A percentile compares a stretch with the other conserved stretches of the same genome.
These are phyloP conservation scores for Senecio squalidus DNA, from an alignment of 140 eudicot genomes.

Conservation along the genomic window DNA sequence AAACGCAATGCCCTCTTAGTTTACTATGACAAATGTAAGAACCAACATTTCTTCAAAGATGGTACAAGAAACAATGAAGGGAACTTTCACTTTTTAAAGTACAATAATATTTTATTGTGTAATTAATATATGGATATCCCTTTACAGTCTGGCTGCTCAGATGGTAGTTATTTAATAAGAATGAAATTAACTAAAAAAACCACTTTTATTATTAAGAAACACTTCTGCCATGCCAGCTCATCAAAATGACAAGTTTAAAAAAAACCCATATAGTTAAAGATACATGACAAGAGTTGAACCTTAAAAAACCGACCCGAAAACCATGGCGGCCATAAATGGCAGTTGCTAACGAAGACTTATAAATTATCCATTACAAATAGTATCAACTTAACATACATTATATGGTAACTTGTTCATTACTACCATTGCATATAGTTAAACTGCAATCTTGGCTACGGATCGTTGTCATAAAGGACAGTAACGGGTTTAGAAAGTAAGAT, in stretches of 20 bases:
- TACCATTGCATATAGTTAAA: not conserved
- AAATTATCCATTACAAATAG: not conserved
- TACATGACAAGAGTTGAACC: too few species aligned
- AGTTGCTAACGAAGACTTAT: not conserved
- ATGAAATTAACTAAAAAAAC: not conserved
- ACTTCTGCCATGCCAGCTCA: not conserved
- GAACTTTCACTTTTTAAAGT: not conserved
- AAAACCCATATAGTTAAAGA: too few species aligned
- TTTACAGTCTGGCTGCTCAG: constrained; percentile 3
- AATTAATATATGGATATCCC: not conserved
- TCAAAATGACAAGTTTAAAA: not conserved
- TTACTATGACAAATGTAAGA: too few species aligned
- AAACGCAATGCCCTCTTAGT: too few species aligned
- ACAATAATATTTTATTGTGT: not conserved
- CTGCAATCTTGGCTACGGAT: not conserved
- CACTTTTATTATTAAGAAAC: not conserved
- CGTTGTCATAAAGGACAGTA: not conserved
- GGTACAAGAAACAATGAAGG: not conserved
- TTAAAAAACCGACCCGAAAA: not conserved
- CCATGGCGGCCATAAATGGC: not conserved
- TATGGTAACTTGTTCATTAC: not conserved
- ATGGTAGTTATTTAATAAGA: not conserved
- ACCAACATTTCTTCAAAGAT: not conserved
- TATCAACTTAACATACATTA: not conserved
- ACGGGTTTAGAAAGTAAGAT: constrained; percentile 20